These are phyloP conservation scores for Globisporangium canariense DNA, from an alignment of 352 stramenopile species.

Conservation along the genomic window DNA sequence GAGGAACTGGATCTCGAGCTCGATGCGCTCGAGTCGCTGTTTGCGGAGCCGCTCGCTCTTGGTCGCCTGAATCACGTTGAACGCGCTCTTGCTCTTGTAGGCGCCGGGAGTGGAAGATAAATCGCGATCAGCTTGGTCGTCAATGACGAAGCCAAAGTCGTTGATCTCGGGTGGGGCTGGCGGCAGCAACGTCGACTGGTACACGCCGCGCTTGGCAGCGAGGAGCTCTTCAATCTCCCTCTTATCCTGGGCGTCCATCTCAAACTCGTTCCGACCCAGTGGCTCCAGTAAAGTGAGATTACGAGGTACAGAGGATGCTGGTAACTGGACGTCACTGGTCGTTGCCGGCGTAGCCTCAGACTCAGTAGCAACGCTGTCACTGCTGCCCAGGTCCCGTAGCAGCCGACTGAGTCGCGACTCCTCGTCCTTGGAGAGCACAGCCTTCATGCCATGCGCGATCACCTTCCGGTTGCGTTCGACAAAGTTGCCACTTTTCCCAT, in stretches of 20 bases:
- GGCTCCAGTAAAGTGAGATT: background rate
- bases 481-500: conserved; percentile 25
- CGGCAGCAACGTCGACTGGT: conserved; percentile 27
- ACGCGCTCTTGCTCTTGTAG: conserved; percentile 1
- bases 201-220: conserved; percentile 27
- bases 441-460: conserved; percentile 44
- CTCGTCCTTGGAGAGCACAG: conserved; percentile 56
- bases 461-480: conserved; percentile 55
- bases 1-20: conserved; percentile 58
- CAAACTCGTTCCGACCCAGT: conserved; percentile 33
- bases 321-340: background rate
- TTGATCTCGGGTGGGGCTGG: conserved; percentile 14
- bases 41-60: conserved; percentile 37
- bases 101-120: background rate
- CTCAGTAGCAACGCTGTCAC: background rate
- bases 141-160: conserved; percentile 25
- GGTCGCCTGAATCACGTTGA: conserved; percentile 44
- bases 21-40: conserved; percentile 46
- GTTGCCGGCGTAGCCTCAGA: background rate
- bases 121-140: background rate
- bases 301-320: background rate
- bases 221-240: conserved; percentile 50
- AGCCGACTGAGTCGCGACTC: conserved; percentile 38
- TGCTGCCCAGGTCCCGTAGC: conserved; percentile 18
- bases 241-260: conserved; percentile 34